Evolutionary conservation across 352 stramenopile genomes (phyloP), one percentile per base, ranked within the genome.

Genomic region (Phytophthora uliginosa): DNA sequence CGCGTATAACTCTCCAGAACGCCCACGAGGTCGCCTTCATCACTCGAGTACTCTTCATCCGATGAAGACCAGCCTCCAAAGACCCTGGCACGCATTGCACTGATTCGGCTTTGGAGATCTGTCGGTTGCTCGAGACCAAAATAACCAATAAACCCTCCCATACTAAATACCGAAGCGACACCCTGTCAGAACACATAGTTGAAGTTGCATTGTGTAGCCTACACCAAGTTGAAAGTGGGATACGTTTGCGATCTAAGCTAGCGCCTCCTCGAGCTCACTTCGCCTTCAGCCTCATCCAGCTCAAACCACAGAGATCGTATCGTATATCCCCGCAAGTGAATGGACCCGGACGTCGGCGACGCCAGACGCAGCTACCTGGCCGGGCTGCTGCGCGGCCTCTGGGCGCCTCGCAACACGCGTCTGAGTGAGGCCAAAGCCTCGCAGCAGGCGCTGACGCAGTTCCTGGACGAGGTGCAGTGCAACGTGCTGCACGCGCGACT

Each of bases 401-500:
- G 87, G 86, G 77, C 86, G 0, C 82, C 71, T 3, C 67, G 73
- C n/a, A 69, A 77, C 12, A 69, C 84, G 18, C 71, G 71, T 17
- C 20, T 94, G n/a, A 76, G 71, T 20, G 61, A 65, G 3, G 70
- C 73, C 33, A 86, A 91, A 31, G 31, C 54, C 20, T 84, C 78
- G 0, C 71, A 92, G 10, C 74, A 84, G 6, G 89, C 89, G 9
- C 52, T 96, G 38, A 79, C 61, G 9, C 64, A 73, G 38, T 97
- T 97, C 67, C 74, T 97, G 1, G 88, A 97, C 47, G 86, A 95
- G 26, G 71, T 85, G 9, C 85, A 83, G 47, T 93, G 84, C 53
- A 71, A 58, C 2, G 76, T 94, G 51, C 69, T 97, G 1, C 76
- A 91, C 24, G 90, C 87, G 24, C 76, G 77, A 17, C 79, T 91